phyloP scores from a whole-genome alignment of 768 basidiomycete genomes.

The Infundibulicybe gibba region DNA sequence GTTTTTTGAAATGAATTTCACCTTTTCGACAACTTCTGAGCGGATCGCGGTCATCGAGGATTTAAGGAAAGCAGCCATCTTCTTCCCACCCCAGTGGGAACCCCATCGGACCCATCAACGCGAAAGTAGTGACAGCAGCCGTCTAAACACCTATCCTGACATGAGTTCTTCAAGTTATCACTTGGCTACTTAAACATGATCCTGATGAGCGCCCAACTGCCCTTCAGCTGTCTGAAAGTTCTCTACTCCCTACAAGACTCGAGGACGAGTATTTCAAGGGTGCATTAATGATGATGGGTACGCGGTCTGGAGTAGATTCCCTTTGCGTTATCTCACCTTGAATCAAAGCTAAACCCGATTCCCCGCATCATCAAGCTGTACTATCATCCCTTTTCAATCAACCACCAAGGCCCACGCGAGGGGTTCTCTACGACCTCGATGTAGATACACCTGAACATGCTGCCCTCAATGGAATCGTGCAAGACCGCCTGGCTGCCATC shows the following conservation, averaged over 20 bases:
- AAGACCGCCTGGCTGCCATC: constrained; percentile 70
- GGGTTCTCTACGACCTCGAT: constrained; percentile 73
- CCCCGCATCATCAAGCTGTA: constrained; percentile 76
- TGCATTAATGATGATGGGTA: constrained; percentile 73
- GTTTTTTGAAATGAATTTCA: constrained; percentile 96
- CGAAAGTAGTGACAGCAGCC: constrained; percentile 49
- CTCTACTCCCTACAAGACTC: constrained; percentile 68
- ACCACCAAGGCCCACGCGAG: constrained; percentile 57
- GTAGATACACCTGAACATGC: constrained; percentile 66
- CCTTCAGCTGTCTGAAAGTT: constrained; percentile 77
- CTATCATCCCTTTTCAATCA: constrained; percentile 78
- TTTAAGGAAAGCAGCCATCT: constrained; percentile 65
- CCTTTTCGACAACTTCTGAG: constrained; percentile 78
- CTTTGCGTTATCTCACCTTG: not conserved
- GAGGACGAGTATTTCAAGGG: constrained; percentile 88
- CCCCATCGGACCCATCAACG: constrained; percentile 53
- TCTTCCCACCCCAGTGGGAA: constrained; percentile 80
- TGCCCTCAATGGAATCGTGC: constrained; percentile 68
- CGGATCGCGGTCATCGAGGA: constrained; percentile 81
- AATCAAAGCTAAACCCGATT: constrained; percentile 67
- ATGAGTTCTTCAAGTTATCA: constrained; percentile 55
- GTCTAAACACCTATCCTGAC: not conserved
- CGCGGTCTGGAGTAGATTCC: constrained; percentile 12
- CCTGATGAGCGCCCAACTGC: constrained; percentile 77
- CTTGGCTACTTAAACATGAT: constrained; percentile 78